Evolutionary conservation across 179 eudicot species (phyloP).

Genomic region (Heliamphora pulchella): DNA sequence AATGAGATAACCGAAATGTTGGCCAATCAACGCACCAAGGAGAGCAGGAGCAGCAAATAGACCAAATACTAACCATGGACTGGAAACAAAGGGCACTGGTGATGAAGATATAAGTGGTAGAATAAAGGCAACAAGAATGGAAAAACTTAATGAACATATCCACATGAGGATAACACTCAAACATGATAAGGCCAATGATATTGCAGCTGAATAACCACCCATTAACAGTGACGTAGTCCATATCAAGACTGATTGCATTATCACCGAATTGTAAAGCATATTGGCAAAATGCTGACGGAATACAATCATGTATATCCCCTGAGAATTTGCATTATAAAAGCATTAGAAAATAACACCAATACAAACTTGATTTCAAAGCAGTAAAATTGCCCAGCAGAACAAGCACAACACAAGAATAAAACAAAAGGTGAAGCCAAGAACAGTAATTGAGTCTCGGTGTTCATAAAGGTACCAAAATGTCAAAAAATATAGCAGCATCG

Average conservation of each 20-base stretch:
- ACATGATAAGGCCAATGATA: constrained; percentile 58
- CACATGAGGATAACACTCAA: constrained; percentile 76
- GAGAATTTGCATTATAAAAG: constrained; percentile 20
- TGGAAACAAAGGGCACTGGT: constrained; percentile 61
- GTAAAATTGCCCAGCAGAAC: background rate
- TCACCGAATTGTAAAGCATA: constrained; percentile 76
- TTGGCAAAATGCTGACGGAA: constrained; percentile 62
- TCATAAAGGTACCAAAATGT: constrained; percentile 60
- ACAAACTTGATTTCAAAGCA: background rate
- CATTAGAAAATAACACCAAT: constrained; percentile 9
- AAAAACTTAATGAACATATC: constrained; percentile 57
- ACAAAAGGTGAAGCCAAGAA: constrained; percentile 10
- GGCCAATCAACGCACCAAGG: constrained; percentile 91
- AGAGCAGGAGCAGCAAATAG: constrained; percentile 83
- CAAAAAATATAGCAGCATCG: constrained; percentile 73
- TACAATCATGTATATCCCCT: constrained; percentile 85
- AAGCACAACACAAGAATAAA: background rate
- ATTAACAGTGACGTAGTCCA: constrained; percentile 70
- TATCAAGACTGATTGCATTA: constrained; percentile 72
- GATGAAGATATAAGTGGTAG: constrained; percentile 54
- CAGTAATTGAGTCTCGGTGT: constrained; percentile 2
- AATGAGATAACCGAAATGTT: constrained; percentile 64
- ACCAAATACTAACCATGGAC: constrained; percentile 72
- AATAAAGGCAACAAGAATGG: constrained; percentile 55
- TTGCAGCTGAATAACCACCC: constrained; percentile 67